Percentiles rank a stretch among this genome's conserved stretches.
Conservation (phyloP, 2,329 filamentous ascomycete species). For the Neofusicoccum parvum region DNA sequence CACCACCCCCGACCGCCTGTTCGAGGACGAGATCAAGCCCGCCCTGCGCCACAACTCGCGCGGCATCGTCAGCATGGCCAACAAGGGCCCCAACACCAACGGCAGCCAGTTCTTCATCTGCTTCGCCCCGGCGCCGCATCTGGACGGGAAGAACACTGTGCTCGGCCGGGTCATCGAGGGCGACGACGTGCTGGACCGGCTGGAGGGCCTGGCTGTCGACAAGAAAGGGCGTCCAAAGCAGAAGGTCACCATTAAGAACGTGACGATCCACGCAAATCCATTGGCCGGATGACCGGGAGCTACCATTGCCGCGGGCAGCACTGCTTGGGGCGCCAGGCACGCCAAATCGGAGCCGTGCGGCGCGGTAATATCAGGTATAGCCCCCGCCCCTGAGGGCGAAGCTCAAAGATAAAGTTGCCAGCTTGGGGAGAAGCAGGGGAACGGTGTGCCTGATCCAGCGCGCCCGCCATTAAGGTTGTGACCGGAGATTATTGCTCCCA, state of each 20-base stretch:
- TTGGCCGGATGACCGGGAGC: slow-evolving; percentile 57
- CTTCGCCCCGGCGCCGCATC: slow-evolving; percentile 74
- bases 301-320: not conserved
- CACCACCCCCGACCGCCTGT: slow-evolving; percentile 53
- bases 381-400: not conserved
- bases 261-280: slow-evolving; percentile 80
- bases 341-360: slow-evolving; percentile 3
- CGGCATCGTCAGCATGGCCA: slow-evolving; percentile 76
- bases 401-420: not conserved
- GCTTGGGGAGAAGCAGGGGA: not conserved
- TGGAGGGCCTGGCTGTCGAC: slow-evolving; percentile 74
- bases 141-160: slow-evolving; percentile 82
- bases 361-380: not conserved
- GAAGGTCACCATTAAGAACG: slow-evolving; percentile 64
- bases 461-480: not conserved
- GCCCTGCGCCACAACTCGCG: slow-evolving; percentile 68
- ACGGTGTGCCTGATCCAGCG: not conserved
- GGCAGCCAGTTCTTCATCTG: slow-evolving; percentile 82
- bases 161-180: slow-evolving; percentile 70
- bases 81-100: slow-evolving; percentile 73
- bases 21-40: slow-evolving; percentile 80
- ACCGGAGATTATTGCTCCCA: slow-evolving; percentile 7
- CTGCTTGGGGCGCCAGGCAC: not conserved
- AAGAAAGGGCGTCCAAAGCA: slow-evolving; percentile 76
- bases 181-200: slow-evolving; percentile 64